phyloP scores from a whole-genome alignment of 2,329 filamentous ascomycete species.

The Ophiostoma ulmi region DNA sequence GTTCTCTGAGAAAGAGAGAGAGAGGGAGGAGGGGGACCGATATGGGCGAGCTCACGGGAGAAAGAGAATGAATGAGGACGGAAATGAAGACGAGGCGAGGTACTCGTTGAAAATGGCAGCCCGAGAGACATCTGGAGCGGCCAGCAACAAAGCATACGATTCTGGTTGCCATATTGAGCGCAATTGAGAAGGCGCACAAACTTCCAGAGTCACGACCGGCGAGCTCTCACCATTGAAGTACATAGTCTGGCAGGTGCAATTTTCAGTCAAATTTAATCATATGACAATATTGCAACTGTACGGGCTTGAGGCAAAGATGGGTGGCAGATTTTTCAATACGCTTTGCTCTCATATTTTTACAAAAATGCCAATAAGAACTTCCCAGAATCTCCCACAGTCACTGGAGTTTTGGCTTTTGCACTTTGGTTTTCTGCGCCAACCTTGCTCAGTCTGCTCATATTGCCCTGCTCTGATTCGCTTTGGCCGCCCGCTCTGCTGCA shows the following conservation, averaged over 20 bases:
- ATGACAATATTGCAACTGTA: background rate
- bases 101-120: background rate
- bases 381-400: background rate
- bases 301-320: background rate
- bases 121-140: background rate
- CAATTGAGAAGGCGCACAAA: constrained; percentile 14
- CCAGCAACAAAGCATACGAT: background rate
- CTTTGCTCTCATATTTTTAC: background rate
- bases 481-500: constrained; percentile 9
- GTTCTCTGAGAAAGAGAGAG: background rate
- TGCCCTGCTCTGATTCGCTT: constrained; percentile 18
- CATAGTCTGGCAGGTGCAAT: background rate
- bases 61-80: background rate
- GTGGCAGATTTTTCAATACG: background rate
- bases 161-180: constrained; percentile 1
- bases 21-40: background rate
- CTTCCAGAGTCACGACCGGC: constrained; percentile 12
- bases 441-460: background rate
- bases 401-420: background rate
- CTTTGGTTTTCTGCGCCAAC: background rate
- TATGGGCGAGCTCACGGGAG: background rate
- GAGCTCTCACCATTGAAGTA: background rate
- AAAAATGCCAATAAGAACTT: background rate
- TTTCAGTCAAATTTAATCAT: background rate
- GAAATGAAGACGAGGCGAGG: background rate